Percentiles rank a stretch among this genome's conserved stretches.
Evolutionary conservation across 2,329 filamentous ascomycete genomes (phyloP).

Genomic region (Sclerotinia borealis): DNA sequence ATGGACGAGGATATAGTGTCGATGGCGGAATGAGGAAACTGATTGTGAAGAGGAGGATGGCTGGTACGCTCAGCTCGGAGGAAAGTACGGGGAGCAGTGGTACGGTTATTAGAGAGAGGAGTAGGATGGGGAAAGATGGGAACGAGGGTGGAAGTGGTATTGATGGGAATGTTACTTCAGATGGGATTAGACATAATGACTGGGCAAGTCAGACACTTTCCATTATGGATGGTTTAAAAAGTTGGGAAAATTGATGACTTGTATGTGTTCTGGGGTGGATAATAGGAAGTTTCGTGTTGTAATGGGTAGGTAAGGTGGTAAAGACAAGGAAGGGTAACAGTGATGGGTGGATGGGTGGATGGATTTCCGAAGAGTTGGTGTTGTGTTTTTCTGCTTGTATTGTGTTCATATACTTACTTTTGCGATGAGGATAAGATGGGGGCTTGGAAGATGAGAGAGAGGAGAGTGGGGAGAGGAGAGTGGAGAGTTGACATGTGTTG

Average conservation of each 20-base stretch:
- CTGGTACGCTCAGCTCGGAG: constrained; percentile 19
- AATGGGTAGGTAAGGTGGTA: not conserved
- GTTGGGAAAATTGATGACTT: not conserved
- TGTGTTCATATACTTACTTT: not conserved
- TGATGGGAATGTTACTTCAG: not conserved
- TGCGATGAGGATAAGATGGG: not conserved
- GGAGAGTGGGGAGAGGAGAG: no score
- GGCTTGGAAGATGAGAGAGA: no score
- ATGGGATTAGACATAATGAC: constrained; percentile 13
- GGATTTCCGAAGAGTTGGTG: not conserved
- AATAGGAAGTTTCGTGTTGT: not conserved
- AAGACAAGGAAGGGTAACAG: no score
- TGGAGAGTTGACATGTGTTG: not conserved
- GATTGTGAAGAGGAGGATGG: constrained; percentile 15
- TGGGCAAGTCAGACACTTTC: constrained; percentile 12
- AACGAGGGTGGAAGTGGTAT: constrained; percentile 12
- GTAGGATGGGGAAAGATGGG: not conserved
- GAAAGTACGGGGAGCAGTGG: constrained; percentile 21
- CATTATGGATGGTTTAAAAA: not conserved
- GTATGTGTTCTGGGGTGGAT: not conserved
- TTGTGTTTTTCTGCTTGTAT: not conserved
- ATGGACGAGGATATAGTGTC: constrained; percentile 6
- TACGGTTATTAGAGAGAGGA: constrained; percentile 22
- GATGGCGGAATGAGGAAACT: constrained; percentile 9
- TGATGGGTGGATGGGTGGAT: no score